These are phyloP conservation scores for Saturnispora ahearnii DNA, from an alignment of 805 yeast species.

Conservation along the genomic window DNA sequence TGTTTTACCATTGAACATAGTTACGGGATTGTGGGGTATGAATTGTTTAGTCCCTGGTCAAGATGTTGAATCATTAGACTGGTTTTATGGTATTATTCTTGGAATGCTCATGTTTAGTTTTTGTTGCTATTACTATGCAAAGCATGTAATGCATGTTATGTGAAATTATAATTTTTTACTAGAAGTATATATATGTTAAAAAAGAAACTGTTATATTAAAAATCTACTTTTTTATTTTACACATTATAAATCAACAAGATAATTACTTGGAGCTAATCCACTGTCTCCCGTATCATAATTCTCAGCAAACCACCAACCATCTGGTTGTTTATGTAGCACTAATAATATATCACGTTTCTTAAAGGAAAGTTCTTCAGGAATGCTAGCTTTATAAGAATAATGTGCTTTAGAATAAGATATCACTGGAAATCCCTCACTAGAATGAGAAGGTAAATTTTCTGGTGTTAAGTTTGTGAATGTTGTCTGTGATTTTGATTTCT, in stretches of 20 bases:
- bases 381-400: constrained; percentile 50
- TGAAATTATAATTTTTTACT: not conserved
- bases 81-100: constrained; percentile 52
- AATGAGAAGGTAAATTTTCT: constrained; percentile 35
- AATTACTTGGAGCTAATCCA: constrained; percentile 63
- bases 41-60: constrained; percentile 96
- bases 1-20: constrained; percentile 87
- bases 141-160: constrained; percentile 28
- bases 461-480: constrained; percentile 17
- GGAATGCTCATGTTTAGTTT: constrained; percentile 41
- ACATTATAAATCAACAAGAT: constrained; percentile 27
- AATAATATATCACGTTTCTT: constrained; percentile 47
- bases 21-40: constrained; percentile 99
- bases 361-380: constrained; percentile 53
- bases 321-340: constrained; percentile 51
- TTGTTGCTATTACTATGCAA: constrained; percentile 40
- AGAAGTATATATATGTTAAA: not conserved
- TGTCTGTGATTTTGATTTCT: constrained; percentile 26
- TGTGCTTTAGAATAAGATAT: constrained; percentile 44
- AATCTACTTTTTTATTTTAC: not conserved
- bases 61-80: constrained; percentile 43
- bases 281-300: constrained; percentile 35
- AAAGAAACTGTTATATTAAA: not conserved
- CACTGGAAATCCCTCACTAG: constrained; percentile 48
- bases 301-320: constrained; percentile 72